Conservation (phyloP, 2,329 filamentous ascomycete species). For the Septoria petroselini region DNA sequence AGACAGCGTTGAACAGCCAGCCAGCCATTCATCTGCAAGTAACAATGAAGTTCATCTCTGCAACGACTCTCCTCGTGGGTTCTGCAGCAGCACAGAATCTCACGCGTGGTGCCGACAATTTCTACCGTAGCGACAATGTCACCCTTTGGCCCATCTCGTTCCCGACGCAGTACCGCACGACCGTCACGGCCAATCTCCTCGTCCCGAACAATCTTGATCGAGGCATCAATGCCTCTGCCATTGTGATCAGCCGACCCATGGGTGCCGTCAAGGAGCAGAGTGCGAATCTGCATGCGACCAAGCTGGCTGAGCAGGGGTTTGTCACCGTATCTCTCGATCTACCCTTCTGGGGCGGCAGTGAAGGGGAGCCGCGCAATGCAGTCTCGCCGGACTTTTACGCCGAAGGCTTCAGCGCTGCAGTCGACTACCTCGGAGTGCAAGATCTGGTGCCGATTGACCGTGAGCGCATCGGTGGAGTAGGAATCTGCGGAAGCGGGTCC, state of each 20-base stretch:
- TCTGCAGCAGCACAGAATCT: slow-evolving; percentile 8
- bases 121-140: slow-evolving; percentile 15
- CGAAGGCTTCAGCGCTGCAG: slow-evolving; percentile 14
- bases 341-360: slow-evolving; percentile 13
- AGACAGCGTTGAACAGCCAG: too few relatives aligned
- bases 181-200: slow-evolving; percentile 10
- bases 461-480: slow-evolving; percentile 12
- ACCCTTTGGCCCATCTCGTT: slow-evolving; percentile 12
- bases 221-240: slow-evolving; percentile 2
- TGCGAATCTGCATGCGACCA: slow-evolving; percentile 14
- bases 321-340: slow-evolving; percentile 14
- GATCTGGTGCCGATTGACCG: slow-evolving; percentile 3
- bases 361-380: slow-evolving; percentile 6
- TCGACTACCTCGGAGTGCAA: slow-evolving; percentile 9
- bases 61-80: neutral
- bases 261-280: slow-evolving; percentile 18
- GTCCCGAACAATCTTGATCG: slow-evolving; percentile 9
- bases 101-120: slow-evolving; percentile 12
- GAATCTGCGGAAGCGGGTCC: slow-evolving; percentile 14
- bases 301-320: slow-evolving; percentile 19
- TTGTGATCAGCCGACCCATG: slow-evolving; percentile 13
- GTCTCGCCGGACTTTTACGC: slow-evolving; percentile 11
- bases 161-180: slow-evolving; percentile 7
- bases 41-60: neutral
- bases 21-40: too few relatives aligned